Evolutionary conservation across 2,329 filamentous ascomycete species (phyloP).

Genomic region (Phialocephala sp.): DNA sequence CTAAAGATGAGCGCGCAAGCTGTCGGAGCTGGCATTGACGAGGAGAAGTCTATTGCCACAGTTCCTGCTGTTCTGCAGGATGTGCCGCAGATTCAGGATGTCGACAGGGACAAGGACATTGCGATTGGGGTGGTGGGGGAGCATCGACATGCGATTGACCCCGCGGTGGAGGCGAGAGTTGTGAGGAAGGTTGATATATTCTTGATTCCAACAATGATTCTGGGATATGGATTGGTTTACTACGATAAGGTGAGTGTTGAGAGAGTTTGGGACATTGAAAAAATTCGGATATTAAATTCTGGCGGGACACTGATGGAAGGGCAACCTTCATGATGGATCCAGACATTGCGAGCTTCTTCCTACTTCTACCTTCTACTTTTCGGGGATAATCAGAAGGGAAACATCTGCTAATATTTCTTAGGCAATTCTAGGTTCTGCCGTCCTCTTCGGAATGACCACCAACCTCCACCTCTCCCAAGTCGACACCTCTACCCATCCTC

Average conservation of each 20-base stretch:
- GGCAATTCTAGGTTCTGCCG: constrained; percentile 75
- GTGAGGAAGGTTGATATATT: constrained; percentile 71
- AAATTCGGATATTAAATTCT: not conserved
- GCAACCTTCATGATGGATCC: not conserved
- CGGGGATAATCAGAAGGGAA: not conserved
- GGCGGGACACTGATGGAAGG: constrained; percentile 4
- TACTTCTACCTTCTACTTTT: not conserved
- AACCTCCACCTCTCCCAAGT: constrained; percentile 67
- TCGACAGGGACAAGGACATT: constrained; percentile 32
- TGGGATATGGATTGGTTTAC: constrained; percentile 71
- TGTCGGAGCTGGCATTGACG: not conserved
- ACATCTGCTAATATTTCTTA: constrained; percentile 39
- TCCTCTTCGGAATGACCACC: constrained; percentile 76
- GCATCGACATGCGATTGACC: constrained; percentile 48
- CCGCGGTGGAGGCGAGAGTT: constrained; percentile 58
- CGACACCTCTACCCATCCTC: constrained; percentile 53
- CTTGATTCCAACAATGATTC: constrained; percentile 70
- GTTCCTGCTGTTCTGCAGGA: not conserved
- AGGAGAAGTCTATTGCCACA: constrained; percentile 10
- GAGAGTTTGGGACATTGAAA: not conserved
- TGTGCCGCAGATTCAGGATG: constrained; percentile 4
- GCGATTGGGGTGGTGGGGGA: constrained; percentile 41
- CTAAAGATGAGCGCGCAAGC: constrained; percentile 6
- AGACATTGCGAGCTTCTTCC: constrained; percentile 7
- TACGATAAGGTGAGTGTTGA: constrained; percentile 63